phyloP scores from a whole-genome alignment of 495 filamentous ascomycete genomes.

The Peziza echinospora region DNA sequence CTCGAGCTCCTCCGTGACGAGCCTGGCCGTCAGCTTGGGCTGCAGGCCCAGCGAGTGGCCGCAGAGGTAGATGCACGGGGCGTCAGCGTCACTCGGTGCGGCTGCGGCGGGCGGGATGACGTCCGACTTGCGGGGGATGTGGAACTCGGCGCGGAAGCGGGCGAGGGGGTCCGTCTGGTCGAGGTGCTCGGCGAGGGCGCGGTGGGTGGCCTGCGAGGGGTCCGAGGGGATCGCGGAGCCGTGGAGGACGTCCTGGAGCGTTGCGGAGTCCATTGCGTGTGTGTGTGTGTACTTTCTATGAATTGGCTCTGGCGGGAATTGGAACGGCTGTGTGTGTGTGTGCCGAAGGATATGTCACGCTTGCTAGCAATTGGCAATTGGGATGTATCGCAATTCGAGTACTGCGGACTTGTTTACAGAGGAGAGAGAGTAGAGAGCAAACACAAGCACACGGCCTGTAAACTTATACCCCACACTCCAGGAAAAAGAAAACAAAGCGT shows the following conservation, averaged over 20 bases:
- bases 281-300: no score
- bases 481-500: no score
- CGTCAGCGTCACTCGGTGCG: slow-evolving; percentile 17
- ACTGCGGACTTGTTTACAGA: no score
- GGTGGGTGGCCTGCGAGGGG: slow-evolving; percentile 10
- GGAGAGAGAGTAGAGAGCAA: no score
- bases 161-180: slow-evolving; percentile 50
- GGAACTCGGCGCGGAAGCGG: slow-evolving; percentile 52
- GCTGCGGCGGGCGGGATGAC: slow-evolving; percentile 20
- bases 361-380: no score
- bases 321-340: no score
- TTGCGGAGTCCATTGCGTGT: background rate
- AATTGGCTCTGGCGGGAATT: no score
- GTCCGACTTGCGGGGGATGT: slow-evolving; percentile 61
- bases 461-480: no score
- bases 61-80: slow-evolving; percentile 62
- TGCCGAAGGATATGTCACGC: no score
- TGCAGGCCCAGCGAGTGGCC: slow-evolving; percentile 94
- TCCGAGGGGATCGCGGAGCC: slow-evolving; percentile 6
- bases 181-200: slow-evolving; percentile 38
- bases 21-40: slow-evolving; percentile 44
- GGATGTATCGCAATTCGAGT: no score
- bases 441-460: no score
- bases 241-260: slow-evolving; percentile 8
- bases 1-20: slow-evolving; percentile 54